Conservation (phyloP, 768 basidiomycete genomes). For the Leccinum olivaceopallidum region DNA sequence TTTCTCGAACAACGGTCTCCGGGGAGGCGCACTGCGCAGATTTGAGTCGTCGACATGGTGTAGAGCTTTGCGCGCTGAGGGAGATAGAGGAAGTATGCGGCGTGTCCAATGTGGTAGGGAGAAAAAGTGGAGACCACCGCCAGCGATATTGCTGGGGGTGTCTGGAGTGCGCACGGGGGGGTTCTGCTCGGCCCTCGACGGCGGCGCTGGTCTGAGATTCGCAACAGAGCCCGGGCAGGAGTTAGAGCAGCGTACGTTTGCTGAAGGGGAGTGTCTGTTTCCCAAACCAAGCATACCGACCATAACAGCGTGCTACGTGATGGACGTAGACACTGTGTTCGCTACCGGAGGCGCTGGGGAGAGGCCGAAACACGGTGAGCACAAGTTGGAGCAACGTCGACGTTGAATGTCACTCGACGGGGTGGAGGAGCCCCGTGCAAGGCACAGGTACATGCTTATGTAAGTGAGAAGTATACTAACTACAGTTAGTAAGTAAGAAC, state of each 20-base stretch:
- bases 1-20: constrained; percentile 36
- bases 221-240: constrained; percentile 30
- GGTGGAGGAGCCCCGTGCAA: not conserved
- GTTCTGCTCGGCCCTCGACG: constrained; percentile 51
- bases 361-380: constrained; percentile 7
- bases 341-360: not conserved
- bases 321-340: not conserved
- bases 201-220: constrained; percentile 30
- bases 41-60: constrained; percentile 23
- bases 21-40: constrained; percentile 16
- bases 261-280: constrained; percentile 35
- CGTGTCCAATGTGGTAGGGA: constrained; percentile 67
- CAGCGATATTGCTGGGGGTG: constrained; percentile 40
- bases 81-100: constrained; percentile 37
- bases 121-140: constrained; percentile 50
- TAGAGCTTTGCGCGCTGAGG: constrained; percentile 32
- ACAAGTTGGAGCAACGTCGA: not conserved
- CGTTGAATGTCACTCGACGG: not conserved
- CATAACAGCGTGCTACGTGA: constrained; percentile 26
- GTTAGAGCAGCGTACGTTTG: constrained; percentile 26
- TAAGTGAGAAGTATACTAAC: not conserved
- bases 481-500: not conserved
- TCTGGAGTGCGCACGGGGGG: constrained; percentile 44
- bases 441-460: not conserved
- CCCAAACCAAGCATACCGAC: constrained; percentile 40